Conservation (phyloP, 176 grass and related monocot species). For the Paspalum vaginatum region DNA sequence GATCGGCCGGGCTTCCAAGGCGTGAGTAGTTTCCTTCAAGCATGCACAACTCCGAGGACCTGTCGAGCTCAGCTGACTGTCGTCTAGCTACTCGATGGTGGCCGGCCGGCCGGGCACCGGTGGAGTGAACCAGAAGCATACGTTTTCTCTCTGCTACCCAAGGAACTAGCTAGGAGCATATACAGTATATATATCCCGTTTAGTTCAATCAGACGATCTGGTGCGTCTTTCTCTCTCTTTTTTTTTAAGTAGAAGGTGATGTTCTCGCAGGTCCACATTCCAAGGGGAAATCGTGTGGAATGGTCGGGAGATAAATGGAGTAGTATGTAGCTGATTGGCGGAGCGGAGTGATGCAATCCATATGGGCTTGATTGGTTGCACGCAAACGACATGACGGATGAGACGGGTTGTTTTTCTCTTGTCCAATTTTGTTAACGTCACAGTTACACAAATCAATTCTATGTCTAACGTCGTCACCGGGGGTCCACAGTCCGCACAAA, state of each 20-base stretch:
- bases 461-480: too few species aligned
- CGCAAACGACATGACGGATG: background rate
- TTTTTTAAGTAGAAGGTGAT: background rate
- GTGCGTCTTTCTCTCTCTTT: background rate
- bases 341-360: background rate
- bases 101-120: background rate
- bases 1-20: background rate
- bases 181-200: background rate
- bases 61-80: conserved; percentile 2
- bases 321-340: background rate
- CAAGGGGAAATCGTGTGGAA: background rate
- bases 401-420: background rate
- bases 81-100: conserved; percentile 22
- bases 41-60: conserved; percentile 1
- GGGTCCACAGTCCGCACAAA: too few species aligned
- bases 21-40: conserved; percentile 21
- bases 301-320: background rate
- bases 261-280: conserved; percentile 6
- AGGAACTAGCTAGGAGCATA: too few species aligned
- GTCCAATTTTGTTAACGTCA: background rate
- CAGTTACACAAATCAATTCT: too few species aligned
- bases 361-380: conserved; percentile 27
- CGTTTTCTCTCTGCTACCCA: background rate
- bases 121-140: conserved; percentile 38
- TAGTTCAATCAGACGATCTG: conserved; percentile 16